Base-by-base conservation (phyloP, 345 rosid genomes). In the Euphorbia lathyris region DNA sequence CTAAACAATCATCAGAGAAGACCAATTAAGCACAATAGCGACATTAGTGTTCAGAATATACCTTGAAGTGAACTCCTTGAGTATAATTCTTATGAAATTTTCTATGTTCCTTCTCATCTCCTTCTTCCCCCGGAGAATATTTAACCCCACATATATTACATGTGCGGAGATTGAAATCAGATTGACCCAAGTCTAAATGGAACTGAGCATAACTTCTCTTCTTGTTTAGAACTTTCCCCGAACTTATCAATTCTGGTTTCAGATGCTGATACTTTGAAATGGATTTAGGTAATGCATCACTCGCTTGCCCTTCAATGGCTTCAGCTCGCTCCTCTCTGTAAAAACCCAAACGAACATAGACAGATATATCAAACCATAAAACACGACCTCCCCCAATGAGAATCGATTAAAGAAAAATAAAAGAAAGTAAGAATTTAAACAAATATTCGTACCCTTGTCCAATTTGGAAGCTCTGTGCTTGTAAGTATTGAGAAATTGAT, bases 191-290 rank as follows among this genome's bases (percentile, higher is more conserved):
- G 34, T 95, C 97, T 69, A 92, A 75, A 84, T 92, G 86, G 25
- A 90, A 69, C 80, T 90, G 97, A 3, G 90, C 88, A 72, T 90
- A 90, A 70, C 79, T 88, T 59, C 99, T 88, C 76, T 86, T 95
- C 83, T 80, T 88, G 67, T 85, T 84, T n/a, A 86, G 78, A 27
- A 36, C 64, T 66, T 73, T 78, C 25, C 84, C 69, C 20, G 56
- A 74, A 25, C 10, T 64, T 22, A 70, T 50, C 12, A 67, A 16
- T 56, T 30, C 76, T 27, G 72, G 75, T 61, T 65, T 83, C 73
- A 11, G 30, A 57, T 26, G 1, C 42, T 12, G 58, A 64, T 72
- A 67, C 61, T 61, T 69, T 16, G 75, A 66, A 34, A 26, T 26
- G 19, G 51, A 67, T 65, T 72, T 69, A 45, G 62, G 36, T 4